phyloP scores from a whole-genome alignment of 257 asterid species.

The Primulina eburnea region DNA sequence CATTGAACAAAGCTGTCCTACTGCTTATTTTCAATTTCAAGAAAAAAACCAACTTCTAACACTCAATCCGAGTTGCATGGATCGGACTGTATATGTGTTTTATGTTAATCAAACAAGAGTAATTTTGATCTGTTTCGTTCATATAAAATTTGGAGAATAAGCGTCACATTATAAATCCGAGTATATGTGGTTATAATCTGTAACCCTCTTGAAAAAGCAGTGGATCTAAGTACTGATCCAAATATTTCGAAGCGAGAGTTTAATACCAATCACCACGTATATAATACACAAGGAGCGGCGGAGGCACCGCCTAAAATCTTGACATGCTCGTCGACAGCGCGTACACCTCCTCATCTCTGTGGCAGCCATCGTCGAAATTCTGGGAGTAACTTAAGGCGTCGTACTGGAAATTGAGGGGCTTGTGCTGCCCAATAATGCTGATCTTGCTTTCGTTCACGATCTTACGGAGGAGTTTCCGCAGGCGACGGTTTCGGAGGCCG shows the following conservation, averaged over 20 bases:
- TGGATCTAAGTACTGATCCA: background rate
- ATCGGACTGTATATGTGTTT: too few species aligned
- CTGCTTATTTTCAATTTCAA: too few species aligned
- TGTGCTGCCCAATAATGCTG: background rate
- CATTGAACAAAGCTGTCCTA: too few species aligned
- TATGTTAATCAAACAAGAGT: too few species aligned
- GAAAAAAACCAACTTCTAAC: too few species aligned
- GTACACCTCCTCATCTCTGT: background rate
- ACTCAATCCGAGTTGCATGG: too few species aligned
- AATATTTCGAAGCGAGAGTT: background rate
- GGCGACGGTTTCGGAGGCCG: slow-evolving; percentile 25
- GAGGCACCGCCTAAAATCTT: background rate
- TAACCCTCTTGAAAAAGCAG: background rate
- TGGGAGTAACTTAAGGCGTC: slow-evolving; percentile 48
- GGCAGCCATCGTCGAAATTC: slow-evolving; percentile 64
- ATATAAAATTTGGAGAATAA: background rate
- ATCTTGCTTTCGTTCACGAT: slow-evolving; percentile 49
- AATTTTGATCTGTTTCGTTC: too few species aligned
- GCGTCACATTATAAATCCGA: background rate
- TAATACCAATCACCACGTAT: background rate
- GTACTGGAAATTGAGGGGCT: slow-evolving; percentile 27
- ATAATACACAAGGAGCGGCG: background rate
- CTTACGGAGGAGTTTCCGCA: slow-evolving; percentile 43
- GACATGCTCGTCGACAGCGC: background rate
- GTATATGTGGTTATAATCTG: too few species aligned